Evolutionary conservation across 1,139 yeast genomes (phyloP), one percentile per base, ranked within the genome.

Genomic region (Debaryomyces sp.): DNA sequence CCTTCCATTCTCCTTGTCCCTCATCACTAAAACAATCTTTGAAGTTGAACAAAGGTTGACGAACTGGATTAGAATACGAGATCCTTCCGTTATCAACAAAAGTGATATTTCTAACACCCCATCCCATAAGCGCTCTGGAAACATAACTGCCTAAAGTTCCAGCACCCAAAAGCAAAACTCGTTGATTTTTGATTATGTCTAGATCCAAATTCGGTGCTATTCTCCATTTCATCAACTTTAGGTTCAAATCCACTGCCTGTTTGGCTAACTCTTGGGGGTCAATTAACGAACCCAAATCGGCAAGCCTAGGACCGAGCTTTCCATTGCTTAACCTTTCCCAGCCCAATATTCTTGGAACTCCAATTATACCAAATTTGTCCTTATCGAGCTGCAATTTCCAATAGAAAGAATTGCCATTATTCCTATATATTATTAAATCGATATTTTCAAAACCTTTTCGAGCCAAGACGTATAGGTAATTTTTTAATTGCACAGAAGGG

Each of bases 121-220:
- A 94, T 0, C 96, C 98, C 65, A 94, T 66, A 36, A 94, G 69
- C 0, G 89, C 86, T 50, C 99, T 73, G 0, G 96, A 81, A 8
- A 94, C 95, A 62, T 92, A 91, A 53, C 96, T 87, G 0, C 99
- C 99, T 12, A 95, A 75, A 2, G 99, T 95, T 4, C 99, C 99
- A 0, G 99, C 89, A 0, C 99, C 99, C n/a, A 94, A 75, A 15
- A 94, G 71, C 40, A 94, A 68, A 33, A 92, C 87, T 54, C 77
- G 84, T 23, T 86, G 80, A 12, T 68, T 52, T 53, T 82, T 81
- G 23, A 94, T 73, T 1, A 70, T 62, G 6, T 88, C 91, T 45
- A 94, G 73, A 59, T 94, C 80, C 6, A 94, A 64, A 8, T 82
- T 79, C 0, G 99, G 98, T 0, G 91, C 92, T 26, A 94, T 81